Percentiles rank a stretch among this genome's conserved stretches.
Evolutionary conservation across 2,329 filamentous ascomycete species (phyloP).

Genomic region (Paracamarosporium sp.): DNA sequence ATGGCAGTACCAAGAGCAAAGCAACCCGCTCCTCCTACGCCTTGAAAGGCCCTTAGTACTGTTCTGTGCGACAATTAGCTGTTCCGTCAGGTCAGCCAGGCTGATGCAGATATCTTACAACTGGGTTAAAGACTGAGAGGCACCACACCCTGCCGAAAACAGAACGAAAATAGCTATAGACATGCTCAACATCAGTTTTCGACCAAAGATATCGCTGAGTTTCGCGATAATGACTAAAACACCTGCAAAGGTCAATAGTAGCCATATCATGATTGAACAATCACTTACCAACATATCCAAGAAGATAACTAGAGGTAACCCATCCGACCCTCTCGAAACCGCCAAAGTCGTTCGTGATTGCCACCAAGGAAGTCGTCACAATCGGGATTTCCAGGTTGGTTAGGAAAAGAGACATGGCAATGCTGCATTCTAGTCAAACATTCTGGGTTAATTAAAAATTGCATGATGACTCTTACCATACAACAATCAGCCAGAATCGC

Average conservation of each 20-base stretch:
- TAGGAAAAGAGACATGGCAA: slow-evolving; percentile 23
- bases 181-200: slow-evolving; percentile 18
- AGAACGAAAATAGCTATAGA: slow-evolving; percentile 20
- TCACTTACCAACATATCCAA: slow-evolving; percentile 34
- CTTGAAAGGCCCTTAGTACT: slow-evolving; percentile 17
- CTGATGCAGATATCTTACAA: slow-evolving; percentile 12
- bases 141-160: slow-evolving; percentile 40
- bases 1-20: slow-evolving; percentile 34
- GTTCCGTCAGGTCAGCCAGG: background rate
- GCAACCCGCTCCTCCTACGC: slow-evolving; percentile 30
- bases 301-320: slow-evolving; percentile 40
- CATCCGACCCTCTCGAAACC: slow-evolving; percentile 39
- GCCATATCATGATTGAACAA: no score
- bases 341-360: slow-evolving; percentile 37
- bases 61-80: background rate
- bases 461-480: background rate
- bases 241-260: background rate
- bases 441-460: background rate
- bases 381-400: slow-evolving; percentile 43
- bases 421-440: background rate
- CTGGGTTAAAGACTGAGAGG: slow-evolving; percentile 34
- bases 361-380: slow-evolving; percentile 41
- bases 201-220: slow-evolving; percentile 38
- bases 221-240: slow-evolving; percentile 38
- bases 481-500: background rate